Base-by-base conservation (phyloP, 2,329 filamentous ascomycete species). In the Thelonectria rubi region DNA sequence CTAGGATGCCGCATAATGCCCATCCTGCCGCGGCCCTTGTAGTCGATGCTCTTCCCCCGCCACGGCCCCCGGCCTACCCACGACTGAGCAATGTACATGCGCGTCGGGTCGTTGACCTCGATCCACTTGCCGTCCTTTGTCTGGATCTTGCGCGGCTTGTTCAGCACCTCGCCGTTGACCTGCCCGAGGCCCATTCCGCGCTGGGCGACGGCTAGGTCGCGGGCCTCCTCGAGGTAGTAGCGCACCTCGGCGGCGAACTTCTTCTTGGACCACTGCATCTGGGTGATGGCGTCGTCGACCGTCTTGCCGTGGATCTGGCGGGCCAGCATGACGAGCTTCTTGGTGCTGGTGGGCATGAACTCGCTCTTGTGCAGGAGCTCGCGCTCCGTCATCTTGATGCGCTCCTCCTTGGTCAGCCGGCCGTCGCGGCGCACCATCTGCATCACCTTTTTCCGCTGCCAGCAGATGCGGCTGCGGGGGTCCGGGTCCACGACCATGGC, bases 251-350 rank as follows among this genome's bases (percentile, higher is more conserved):
- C 82, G 7, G 94, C 92, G 65, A 91, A 91, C 81, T 93, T 94
- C 86, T 99, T 99, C 82, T 93, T 92, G 77, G 90, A 94, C 81
- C 94, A 98, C 58, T 90, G 87, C 92, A 99, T 97, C 83, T 99
- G 95, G 56, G 91, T 80, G 68, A 98, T 92, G 14, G 95, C 95
- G 37, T 99, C 94, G 60, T 96, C 93, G 63, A 99, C 83, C n/a
- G 90, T 89, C 85, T 97, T 98, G 68, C 95, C 95, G 2, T 88
- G 85, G 73, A 99, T 95, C 80, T 98, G 95, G 57, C 91, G 88
- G 21, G 94, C 89, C 51, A 99, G 81, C 71, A 91, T 90, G 54
- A 90, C 89, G 57, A 99, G 84, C 82, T 99, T 99, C 87, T 99
- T 99, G 66, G 92, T 82, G 50, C 89, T 93, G 2, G 95, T 97